Evolutionary conservation across 768 basidiomycete species (phyloP), one percentile per base, ranked within the genome.

Genomic region (Mycena latifolia): DNA sequence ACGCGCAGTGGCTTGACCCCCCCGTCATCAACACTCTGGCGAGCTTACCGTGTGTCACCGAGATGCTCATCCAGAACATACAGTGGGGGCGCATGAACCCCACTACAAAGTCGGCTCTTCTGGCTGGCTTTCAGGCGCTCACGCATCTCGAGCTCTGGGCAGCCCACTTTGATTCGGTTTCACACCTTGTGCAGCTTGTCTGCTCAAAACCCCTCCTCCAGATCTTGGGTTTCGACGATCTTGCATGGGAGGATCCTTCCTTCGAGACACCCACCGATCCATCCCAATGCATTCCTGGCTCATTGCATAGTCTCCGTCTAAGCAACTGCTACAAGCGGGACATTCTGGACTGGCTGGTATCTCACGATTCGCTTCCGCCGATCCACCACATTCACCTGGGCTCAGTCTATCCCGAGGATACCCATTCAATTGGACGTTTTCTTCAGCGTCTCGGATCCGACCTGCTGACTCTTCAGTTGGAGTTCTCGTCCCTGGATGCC

Each of bases 241-340:
- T 69, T n/a, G 68, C 51, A 11, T 69, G 68, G 68, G 33, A 58
- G 24, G 68, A 69, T 35, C 63, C 64, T 20, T 58, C 51, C 0
- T 62, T 63, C 55, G 65, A 67, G 17, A 28, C 27, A 22, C 33
- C 55, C 4, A 29, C 31, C 22, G 29, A 22, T 31, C 12, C 22
- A 7, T 35, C 20, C 18, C 53, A 39, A 20, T 17, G 12, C 12
- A 56, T 60, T 31, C 61, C 68, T 3, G 22, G 20, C 29, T 37
- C 41, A 29, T 18, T 69, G n/a, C 60, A 51, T 18, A 61, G 59
- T 60, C 50, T 69, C 27, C 64, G 61, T 24, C 57, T 69, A 5
- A 66, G 64, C 37, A 57, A 65, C 39, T 69, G 68, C 57, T 69
- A 69, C 29, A 61, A 69, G 25, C 60, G 68, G 51, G 68, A 69